Evolutionary conservation across 2,329 filamentous ascomycete species (phyloP).

Genomic region (Neonectria ditissima): DNA sequence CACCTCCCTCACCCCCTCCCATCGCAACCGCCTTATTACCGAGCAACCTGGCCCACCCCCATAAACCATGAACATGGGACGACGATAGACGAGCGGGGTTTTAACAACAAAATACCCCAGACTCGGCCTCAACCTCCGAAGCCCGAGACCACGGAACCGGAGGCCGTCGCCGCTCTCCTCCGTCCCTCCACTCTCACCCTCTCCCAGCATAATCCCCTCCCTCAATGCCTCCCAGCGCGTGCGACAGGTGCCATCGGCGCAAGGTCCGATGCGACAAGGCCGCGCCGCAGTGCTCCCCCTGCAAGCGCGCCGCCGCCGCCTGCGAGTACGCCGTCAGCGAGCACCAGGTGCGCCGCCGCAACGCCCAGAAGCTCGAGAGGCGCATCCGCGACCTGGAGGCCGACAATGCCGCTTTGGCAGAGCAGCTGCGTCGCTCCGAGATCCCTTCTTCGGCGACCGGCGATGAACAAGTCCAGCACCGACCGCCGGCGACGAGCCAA

Average conservation of each 20-base stretch:
- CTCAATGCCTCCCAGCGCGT: constrained; percentile 44
- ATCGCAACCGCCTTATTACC: not conserved
- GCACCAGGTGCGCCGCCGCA: constrained; percentile 45
- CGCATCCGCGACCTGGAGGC: constrained; percentile 49
- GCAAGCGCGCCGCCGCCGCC: constrained; percentile 47
- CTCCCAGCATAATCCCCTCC: not conserved
- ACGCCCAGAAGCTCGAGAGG: constrained; percentile 51
- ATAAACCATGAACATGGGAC: constrained; percentile 16
- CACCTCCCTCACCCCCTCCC: not conserved
- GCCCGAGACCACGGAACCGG: constrained; percentile 7
- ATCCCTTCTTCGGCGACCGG: not conserved
- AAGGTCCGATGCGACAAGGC: constrained; percentile 57
- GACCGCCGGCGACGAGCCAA: not conserved
- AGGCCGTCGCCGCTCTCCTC: constrained; percentile 24
- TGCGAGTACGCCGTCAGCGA: constrained; percentile 52
- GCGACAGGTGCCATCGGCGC: constrained; percentile 55
- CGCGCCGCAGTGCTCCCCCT: constrained; percentile 52
- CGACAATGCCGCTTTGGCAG: constrained; percentile 40
- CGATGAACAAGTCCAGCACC: too few relatives aligned
- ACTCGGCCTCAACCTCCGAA: constrained; percentile 36
- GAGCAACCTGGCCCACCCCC: not conserved
- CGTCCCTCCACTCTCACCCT: not conserved
- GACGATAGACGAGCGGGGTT: constrained; percentile 31
- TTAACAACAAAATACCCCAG: constrained; percentile 1
- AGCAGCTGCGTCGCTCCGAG: constrained; percentile 27